Base-by-base conservation (phyloP, 1,284 basidiomycete genomes). In the Tilletia setariae region DNA sequence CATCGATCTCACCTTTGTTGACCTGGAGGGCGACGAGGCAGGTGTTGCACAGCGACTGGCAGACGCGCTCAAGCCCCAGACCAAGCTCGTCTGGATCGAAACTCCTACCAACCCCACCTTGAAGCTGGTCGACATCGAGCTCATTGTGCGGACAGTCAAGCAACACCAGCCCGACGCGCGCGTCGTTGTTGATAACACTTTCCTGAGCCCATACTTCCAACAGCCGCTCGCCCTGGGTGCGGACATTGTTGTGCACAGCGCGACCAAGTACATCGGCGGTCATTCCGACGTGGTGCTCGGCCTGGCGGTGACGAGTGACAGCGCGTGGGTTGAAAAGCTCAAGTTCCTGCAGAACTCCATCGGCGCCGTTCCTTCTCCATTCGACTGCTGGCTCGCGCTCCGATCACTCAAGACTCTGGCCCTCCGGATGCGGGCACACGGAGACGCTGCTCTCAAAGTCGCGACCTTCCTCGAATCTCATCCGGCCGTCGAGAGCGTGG, bases 81-180 rank as follows among this genome's bases (percentile, higher is more conserved):
- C 94, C 2, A 93, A 94, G 90, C 86, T 98, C n/a, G 88, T 98
- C 69, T 98, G 94, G 94, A 89, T 97, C 79, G 94, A 98, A 84
- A 88, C 91, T 0, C 95, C 94, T 0, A 97, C 94, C 16, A 98
- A 98, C 84, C 95, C 95, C 0, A 93, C 92, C 0, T 88, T 98
- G 13, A 89, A 90, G n/a, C 84, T 96, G 43, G 89, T 94, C 70
- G 89, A 92, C 80, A 89, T 94, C 78, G 81, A 86, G 0, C 86
- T 87, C 67, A 86, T 94, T 71, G 86, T 86, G 47, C 82, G 86
- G 40, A 84, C 94, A 70, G 77, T 74, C 19, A 76, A 76, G 53
- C 85, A 93, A 91, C 84, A 95, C 92, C 69, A 69, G 46, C 72
- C 72, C 59, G 67, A 74, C 59, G 67, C 73, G 63, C 72, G 71